phyloP scores from a whole-genome alignment of 495 filamentous ascomycete genomes.

The Polyplosphaeria fusca region DNA sequence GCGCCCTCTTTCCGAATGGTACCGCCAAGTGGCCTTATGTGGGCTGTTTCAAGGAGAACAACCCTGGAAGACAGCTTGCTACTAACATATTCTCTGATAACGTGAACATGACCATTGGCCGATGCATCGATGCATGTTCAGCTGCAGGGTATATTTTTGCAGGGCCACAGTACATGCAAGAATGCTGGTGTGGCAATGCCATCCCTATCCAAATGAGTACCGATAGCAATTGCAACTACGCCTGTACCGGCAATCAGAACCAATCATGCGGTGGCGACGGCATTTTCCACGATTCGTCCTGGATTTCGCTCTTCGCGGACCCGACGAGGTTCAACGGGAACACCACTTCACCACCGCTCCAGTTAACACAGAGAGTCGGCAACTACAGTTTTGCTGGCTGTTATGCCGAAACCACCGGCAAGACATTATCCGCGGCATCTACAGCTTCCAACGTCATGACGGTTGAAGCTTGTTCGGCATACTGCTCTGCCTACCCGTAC shows the following conservation, averaged over 20 bases:
- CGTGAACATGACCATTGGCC: slow-evolving; percentile 11
- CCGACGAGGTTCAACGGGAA: slow-evolving; percentile 30
- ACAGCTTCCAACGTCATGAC: slow-evolving; percentile 24
- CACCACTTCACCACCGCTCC: slow-evolving; percentile 17
- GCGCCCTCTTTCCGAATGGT: slow-evolving; percentile 36
- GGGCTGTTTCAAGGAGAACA: slow-evolving; percentile 38
- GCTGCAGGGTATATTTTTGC: slow-evolving; percentile 44
- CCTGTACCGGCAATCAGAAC: slow-evolving; percentile 38
- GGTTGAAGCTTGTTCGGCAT: slow-evolving; percentile 24
- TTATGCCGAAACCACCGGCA: slow-evolving; percentile 36
- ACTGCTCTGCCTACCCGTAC: slow-evolving; percentile 24
- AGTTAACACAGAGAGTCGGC: slow-evolving; percentile 18
- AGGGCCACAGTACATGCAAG: slow-evolving; percentile 49
- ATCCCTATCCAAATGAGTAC: slow-evolving; percentile 30
- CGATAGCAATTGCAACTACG: slow-evolving; percentile 34
- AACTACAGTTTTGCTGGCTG: slow-evolving; percentile 40
- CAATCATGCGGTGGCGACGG: slow-evolving; percentile 47
- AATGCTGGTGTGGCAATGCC: slow-evolving; percentile 52
- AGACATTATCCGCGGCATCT: slow-evolving; percentile 5
- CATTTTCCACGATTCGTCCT: slow-evolving; percentile 24
- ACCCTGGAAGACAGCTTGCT: slow-evolving; percentile 21
- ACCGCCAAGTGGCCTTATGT: slow-evolving; percentile 35
- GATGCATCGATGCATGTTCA: slow-evolving; percentile 22
- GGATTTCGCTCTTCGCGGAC: slow-evolving; percentile 47
- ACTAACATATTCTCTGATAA: slow-evolving; percentile 9